Percentiles rank a stretch among this genome's conserved stretches.
These are phyloP conservation scores for Paecilomyces dactylethromorphus DNA, from an alignment of 2,329 filamentous ascomycete species.

Conservation along the genomic window DNA sequence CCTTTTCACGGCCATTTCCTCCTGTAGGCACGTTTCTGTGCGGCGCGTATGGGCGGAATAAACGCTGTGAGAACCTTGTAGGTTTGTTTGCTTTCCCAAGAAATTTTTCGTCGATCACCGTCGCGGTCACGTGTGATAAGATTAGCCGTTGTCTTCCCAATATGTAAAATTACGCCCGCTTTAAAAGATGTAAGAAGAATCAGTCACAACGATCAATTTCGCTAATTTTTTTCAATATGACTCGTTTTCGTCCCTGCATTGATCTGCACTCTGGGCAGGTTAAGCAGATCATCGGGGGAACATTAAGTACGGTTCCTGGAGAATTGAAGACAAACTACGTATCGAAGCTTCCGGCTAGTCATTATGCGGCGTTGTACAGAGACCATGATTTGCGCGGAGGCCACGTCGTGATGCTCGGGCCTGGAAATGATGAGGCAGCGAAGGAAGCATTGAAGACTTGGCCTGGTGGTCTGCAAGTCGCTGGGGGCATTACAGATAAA, in stretches of 20 bases:
- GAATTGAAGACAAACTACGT: constrained; percentile 87
- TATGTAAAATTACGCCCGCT: not conserved
- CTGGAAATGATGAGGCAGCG: constrained; percentile 76
- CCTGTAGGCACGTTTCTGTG: not conserved
- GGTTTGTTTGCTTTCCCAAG: not conserved
- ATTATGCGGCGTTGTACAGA: constrained; percentile 78
- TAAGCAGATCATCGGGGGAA: constrained; percentile 97
- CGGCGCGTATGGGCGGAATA: not conserved
- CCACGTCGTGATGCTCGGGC: constrained; percentile 95
- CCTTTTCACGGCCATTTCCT: constrained; percentile 39
- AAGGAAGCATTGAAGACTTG: constrained; percentile 70
- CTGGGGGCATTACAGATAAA: constrained; percentile 81
- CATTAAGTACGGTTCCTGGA: constrained; percentile 61
- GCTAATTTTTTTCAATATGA: constrained; percentile 60
- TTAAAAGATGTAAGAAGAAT: not conserved
- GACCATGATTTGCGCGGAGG: constrained; percentile 68
- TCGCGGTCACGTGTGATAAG: constrained; percentile 33
- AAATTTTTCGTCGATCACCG: not conserved
- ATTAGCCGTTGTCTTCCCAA: constrained; percentile 11
- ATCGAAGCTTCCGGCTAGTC: constrained; percentile 70
- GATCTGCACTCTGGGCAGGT: constrained; percentile 96
- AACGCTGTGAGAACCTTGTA: not conserved
- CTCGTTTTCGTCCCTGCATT: constrained; percentile 90
- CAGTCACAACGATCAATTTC: constrained; percentile 3
- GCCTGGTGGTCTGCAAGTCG: constrained; percentile 77